These are phyloP conservation scores for Babesia caballi DNA, from an alignment of 169 alveolate genomes.

Conservation along the genomic window DNA sequence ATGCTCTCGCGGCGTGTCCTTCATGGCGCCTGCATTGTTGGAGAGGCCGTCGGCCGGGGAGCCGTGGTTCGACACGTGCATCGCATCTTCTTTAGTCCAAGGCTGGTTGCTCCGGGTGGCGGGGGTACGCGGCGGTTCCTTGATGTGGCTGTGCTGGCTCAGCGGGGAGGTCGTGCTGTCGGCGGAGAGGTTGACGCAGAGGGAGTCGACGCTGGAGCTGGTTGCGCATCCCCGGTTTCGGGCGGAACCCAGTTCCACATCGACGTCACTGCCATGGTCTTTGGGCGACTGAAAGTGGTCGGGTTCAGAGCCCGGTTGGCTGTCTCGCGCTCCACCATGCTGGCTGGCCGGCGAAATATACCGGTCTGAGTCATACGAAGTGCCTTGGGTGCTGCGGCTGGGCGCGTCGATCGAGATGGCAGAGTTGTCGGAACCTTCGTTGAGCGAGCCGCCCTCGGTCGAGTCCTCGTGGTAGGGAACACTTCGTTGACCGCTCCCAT, in stretches of 20 bases:
- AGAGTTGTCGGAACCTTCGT: background rate
- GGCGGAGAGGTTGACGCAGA: background rate
- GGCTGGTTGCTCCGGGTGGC: background rate
- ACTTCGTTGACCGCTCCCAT: no score
- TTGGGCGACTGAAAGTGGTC: no score
- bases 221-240: background rate
- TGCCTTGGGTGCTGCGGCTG: background rate
- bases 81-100: background rate
- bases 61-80: background rate
- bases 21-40: no score
- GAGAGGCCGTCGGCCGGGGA: background rate
- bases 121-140: background rate
- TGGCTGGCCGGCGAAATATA: background rate
- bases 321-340: background rate
- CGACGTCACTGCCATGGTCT: no score
- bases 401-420: background rate
- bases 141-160: background rate
- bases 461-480: no score
- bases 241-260: background rate
- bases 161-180: background rate
- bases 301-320: background rate
- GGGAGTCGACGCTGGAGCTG: background rate
- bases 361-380: background rate
- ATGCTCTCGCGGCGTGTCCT: no score
- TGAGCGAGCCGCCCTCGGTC: background rate